Evolutionary conservation across 208 protist genomes (phyloP).

Genomic region (Leishmania mexicana): DNA sequence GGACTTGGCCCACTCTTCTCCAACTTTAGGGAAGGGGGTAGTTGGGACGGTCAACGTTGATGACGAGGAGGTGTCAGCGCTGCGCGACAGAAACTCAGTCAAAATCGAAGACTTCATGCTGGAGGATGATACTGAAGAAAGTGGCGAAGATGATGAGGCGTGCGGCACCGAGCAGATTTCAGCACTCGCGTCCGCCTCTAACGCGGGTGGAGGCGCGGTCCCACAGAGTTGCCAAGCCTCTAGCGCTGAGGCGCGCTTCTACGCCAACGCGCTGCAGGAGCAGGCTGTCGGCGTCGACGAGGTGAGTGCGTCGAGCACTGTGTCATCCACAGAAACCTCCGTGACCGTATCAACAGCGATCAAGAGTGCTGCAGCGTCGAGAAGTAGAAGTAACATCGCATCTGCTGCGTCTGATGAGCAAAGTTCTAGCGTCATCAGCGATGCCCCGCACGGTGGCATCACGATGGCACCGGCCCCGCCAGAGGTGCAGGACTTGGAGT

Average conservation of each 20-base stretch:
- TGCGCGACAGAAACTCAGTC: slow-evolving; percentile 30
- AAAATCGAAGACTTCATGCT: slow-evolving; percentile 50
- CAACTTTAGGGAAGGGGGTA: background rate
- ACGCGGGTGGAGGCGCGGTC: background rate
- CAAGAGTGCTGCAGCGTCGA: background rate
- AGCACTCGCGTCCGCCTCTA: background rate
- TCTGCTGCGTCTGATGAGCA: background rate
- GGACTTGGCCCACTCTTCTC: background rate
- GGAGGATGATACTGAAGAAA: slow-evolving; percentile 24
- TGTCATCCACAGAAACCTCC: slow-evolving; percentile 10
- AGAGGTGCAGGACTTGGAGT: slow-evolving; percentile 73
- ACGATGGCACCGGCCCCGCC: slow-evolving; percentile 27
- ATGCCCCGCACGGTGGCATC: background rate
- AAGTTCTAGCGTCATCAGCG: background rate
- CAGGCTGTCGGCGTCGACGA: slow-evolving; percentile 32
- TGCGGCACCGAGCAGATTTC: background rate
- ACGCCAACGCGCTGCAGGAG: slow-evolving; percentile 46
- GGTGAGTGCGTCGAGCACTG: slow-evolving; percentile 16
- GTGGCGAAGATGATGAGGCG: background rate
- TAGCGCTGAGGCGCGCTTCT: slow-evolving; percentile 37
- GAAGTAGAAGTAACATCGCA: background rate
- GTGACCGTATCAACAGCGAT: background rate
- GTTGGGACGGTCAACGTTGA: slow-evolving; percentile 31
- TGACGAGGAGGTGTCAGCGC: slow-evolving; percentile 30
- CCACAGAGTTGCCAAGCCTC: background rate